Base-by-base conservation (phyloP, 148 eudicot genomes). In the Rheum nobile region DNA sequence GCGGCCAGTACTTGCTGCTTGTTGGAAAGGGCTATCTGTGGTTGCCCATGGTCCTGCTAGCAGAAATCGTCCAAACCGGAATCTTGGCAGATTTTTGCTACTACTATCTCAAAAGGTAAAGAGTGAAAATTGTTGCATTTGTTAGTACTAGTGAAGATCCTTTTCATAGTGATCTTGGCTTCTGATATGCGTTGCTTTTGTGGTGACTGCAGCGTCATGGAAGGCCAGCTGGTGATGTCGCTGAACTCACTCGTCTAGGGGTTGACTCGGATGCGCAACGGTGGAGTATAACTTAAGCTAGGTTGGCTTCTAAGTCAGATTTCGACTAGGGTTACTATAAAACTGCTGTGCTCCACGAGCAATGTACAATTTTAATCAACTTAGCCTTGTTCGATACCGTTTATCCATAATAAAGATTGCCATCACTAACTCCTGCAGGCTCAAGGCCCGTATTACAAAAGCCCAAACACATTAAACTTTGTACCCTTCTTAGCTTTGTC, bases 81-180 rank as follows among this genome's bases (percentile, higher is more conserved):
- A 93, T 93, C 31, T 81, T 93, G 79, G 90, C 98, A 0, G 98
- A 93, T 77, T 93, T 93, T 67, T 90, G 98, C 72, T 90, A 89
- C 80, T 93, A 89, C 73, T 93, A 93, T 68, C 76, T 89, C 77
- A 93, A 88, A 76, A 89, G 98, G 96, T 90, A 32, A 65, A 16
- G 74, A 17, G 24, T 59, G 38, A 71, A 50, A 48, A 48, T 4
- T n/a, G 52, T 47, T 47, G 5, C 52, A 14, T 47, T 7, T 14
- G 52, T 16, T 17, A 14, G 3, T n/a, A 8, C 10, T n/a, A 41
- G 43, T 41, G 4, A 4, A 41, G 10, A 41, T 41, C 8, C 43
- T 5, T 4, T 41, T 8, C 11, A 41, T 41, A 9, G 8, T 41
- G 6, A 9, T 9, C 26, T 0, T 24, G 1, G 63, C 28, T 54